Conservation (phyloP, 257 asterid species). For the Solanum microdontum region DNA sequence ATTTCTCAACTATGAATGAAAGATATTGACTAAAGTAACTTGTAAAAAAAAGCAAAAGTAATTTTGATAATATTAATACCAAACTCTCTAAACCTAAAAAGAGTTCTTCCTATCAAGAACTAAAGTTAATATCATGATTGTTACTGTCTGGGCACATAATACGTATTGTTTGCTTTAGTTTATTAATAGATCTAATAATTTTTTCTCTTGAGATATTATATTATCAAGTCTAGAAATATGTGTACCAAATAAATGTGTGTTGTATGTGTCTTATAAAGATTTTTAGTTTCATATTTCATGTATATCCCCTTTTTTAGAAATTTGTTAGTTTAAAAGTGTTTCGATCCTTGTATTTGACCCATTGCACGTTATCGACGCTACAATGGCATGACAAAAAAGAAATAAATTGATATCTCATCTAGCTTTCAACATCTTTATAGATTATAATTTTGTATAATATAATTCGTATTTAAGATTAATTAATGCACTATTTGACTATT, state of each 20-base stretch:
- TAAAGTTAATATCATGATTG: too few species aligned
- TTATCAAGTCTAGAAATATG: neutral
- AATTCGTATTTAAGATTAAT: neutral
- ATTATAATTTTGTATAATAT: neutral
- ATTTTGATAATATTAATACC: neutral
- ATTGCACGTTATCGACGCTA: accelerated
- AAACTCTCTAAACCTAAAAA: neutral
- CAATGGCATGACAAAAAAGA: neutral
- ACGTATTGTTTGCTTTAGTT: neutral
- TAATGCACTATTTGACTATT: neutral
- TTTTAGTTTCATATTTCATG: neutral
- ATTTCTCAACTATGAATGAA: neutral
- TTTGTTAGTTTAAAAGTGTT: neutral
- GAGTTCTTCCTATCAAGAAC: neutral
- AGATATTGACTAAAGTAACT: neutral
- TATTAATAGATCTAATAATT: neutral
- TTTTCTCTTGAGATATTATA: neutral
- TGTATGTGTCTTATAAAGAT: neutral
- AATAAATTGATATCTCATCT: neutral
- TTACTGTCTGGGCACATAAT: neutral
- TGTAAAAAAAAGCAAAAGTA: neutral
- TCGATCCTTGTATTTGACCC: neutral
- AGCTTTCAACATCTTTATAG: neutral
- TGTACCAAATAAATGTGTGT: neutral
- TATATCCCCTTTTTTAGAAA: neutral